These are phyloP conservation scores for Codiaeum variegatum DNA, from an alignment of 441 rosid genomes.

Conservation along the genomic window DNA sequence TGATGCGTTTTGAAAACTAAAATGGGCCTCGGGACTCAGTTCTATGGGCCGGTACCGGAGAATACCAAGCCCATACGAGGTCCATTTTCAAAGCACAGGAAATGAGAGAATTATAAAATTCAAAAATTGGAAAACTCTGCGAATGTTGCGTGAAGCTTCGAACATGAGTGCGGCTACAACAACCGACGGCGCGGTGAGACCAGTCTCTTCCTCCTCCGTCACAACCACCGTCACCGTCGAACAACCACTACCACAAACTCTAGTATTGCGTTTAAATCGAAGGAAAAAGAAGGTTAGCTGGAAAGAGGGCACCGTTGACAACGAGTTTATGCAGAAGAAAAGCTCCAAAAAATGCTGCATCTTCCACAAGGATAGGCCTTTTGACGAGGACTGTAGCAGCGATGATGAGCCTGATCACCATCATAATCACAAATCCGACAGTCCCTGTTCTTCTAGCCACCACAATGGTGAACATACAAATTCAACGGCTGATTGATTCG, in stretches of 20 bases:
- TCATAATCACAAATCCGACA: conserved; percentile 30
- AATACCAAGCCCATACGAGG: too few relatives aligned
- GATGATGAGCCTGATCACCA: conserved; percentile 38
- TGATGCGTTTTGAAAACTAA: too few relatives aligned
- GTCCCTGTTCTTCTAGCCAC: conserved; percentile 28
- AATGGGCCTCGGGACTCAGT: too few relatives aligned
- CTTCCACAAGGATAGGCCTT: conserved; percentile 85
- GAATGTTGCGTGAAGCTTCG: background rate
- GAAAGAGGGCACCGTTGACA: conserved; percentile 92
- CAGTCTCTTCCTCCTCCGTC: background rate
- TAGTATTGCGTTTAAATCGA: conserved; percentile 32
- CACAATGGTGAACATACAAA: conserved; percentile 7
- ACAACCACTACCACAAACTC: background rate
- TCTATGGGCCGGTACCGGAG: too few relatives aligned
- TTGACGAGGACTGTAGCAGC: conserved; percentile 80
- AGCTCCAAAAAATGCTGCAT: conserved; percentile 96
- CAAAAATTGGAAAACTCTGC: too few relatives aligned
- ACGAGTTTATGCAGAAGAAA: conserved; percentile 92
- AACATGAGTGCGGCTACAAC: background rate
- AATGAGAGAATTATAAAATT: too few relatives aligned
- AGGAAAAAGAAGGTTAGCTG: conserved; percentile 83
- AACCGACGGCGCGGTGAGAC: background rate
- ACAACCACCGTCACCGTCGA: background rate
- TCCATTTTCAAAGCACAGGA: too few relatives aligned
- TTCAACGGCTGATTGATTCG: background rate